A percentile compares a stretch with the other conserved stretches of the same genome.
These are phyloP conservation scores for Backusella luteola DNA, from an alignment of 192 early-diverging fungal genomes.

Conservation along the genomic window DNA sequence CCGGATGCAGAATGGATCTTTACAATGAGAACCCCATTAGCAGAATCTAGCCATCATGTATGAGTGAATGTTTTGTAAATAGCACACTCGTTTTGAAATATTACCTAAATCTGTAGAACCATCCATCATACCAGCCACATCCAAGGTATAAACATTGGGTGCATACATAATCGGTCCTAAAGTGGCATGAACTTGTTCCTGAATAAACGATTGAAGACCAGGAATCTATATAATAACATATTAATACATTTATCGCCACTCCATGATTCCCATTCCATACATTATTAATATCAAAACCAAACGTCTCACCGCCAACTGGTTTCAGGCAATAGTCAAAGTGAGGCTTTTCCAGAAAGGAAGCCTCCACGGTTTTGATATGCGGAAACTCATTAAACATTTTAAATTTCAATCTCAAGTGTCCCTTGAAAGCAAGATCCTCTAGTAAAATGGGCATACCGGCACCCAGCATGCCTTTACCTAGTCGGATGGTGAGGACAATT, in stretches of 20 bases:
- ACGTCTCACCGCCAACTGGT: slow-evolving; percentile 81
- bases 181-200: slow-evolving; percentile 67
- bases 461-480: slow-evolving; percentile 84
- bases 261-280: slow-evolving; percentile 30
- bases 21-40: slow-evolving; percentile 84
- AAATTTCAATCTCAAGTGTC: slow-evolving; percentile 72
- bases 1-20: slow-evolving; percentile 75
- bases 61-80: background rate
- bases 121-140: slow-evolving; percentile 75
- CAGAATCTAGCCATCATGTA: slow-evolving; percentile 46
- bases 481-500: slow-evolving; percentile 79
- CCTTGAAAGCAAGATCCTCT: slow-evolving; percentile 81
- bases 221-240: slow-evolving; percentile 56
- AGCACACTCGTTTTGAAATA: background rate
- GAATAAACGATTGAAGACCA: slow-evolving; percentile 75
- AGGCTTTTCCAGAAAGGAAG: slow-evolving; percentile 82
- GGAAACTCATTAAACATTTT: slow-evolving; percentile 87
- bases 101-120: slow-evolving; percentile 54
- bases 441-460: slow-evolving; percentile 84
- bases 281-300: slow-evolving; percentile 86
- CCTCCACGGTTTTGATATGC: slow-evolving; percentile 78
- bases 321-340: slow-evolving; percentile 85
- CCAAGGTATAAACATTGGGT: slow-evolving; percentile 76
- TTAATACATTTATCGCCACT: background rate
- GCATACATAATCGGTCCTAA: slow-evolving; percentile 81